These are phyloP conservation scores for Emmonsia crescens DNA, from an alignment of 2,329 filamentous ascomycete genomes.

Conservation along the genomic window DNA sequence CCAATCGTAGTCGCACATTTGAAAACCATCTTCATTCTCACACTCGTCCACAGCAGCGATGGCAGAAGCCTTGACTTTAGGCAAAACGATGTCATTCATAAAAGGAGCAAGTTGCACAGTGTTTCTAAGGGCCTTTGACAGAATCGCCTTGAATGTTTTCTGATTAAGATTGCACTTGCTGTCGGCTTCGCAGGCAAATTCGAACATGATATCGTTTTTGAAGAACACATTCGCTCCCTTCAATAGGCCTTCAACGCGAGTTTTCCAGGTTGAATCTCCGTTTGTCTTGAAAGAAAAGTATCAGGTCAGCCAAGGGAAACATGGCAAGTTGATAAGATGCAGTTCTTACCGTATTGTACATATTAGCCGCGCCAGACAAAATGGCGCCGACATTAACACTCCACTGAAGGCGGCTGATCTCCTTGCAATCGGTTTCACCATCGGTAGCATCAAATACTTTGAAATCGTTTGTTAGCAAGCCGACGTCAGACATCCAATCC, in stretches of 20 bases:
- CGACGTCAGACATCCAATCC: slow-evolving; percentile 47
- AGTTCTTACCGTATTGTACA: slow-evolving; percentile 36
- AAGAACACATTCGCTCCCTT: slow-evolving; percentile 46
- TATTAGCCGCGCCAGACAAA: slow-evolving; percentile 40
- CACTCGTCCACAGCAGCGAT: slow-evolving; percentile 37
- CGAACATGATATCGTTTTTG: slow-evolving; percentile 47
- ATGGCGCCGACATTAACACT: slow-evolving; percentile 56
- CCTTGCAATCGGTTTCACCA: slow-evolving; percentile 47
- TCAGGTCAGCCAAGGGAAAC: neutral
- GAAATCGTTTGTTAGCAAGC: slow-evolving; percentile 51
- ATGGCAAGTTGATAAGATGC: neutral
- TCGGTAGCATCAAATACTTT: slow-evolving; percentile 56
- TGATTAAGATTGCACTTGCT: slow-evolving; percentile 59
- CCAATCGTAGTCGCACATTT: neutral
- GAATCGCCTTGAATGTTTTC: slow-evolving; percentile 64
- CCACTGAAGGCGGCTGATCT: slow-evolving; percentile 53
- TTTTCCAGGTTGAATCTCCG: slow-evolving; percentile 15
- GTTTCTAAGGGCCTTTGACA: slow-evolving; percentile 54
- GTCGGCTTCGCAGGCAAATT: slow-evolving; percentile 54
- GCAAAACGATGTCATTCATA: slow-evolving; percentile 41
- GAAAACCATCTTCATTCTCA: neutral
- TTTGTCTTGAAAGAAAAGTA: slow-evolving; percentile 11
- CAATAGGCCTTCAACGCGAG: slow-evolving; percentile 48
- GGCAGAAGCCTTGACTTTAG: slow-evolving; percentile 43
- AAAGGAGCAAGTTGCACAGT: slow-evolving; percentile 47